Base-by-base conservation (phyloP, 2,329 filamentous ascomycete species). In the Tolypocladium pustulatum region DNA sequence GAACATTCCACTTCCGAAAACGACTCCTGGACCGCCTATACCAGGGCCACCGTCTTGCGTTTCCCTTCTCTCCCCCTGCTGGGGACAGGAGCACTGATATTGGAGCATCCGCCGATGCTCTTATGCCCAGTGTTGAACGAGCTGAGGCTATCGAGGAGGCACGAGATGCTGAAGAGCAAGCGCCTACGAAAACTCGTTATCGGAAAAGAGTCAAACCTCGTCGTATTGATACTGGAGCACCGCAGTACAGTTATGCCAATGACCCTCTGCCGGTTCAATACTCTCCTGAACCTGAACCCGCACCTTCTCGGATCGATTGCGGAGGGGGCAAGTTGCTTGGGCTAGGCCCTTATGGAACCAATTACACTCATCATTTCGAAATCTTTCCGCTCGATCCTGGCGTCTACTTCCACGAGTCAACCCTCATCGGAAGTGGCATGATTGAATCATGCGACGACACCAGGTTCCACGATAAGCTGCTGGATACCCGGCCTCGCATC, bases 311-410 rank as follows among this genome's bases (percentile, higher is more conserved):
- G 15, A 43, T 46, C 6, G 63, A 65, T 27, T 36, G 51, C 36
- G 64, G 68, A 9, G 62, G 63, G 3, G 63, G 61, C 52, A 75
- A 68, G 52, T 63, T 87, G n/a, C 63, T 67, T 13, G 82, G 83
- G 1, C 71, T 88, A 9, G 82, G 80, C 0, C 81, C 82, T 0
- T 85, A 83, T 66, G 84, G 84, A 1, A 83, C 81, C 1, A 75
- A 78, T 30, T 87, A 87, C 66, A 81, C 83, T 0, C 77, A 81
- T 38, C 79, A 87, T 65, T 88, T 88, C 61, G 83, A 86, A 53
- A 69, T 83, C 5, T 84, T 85, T 57, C 83, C 84, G 22, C 70
- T 87, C 36, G 78, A 81, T 43, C 65, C 69, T 8, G 79, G 78
- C 3, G 76, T 81, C 0, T 86, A 78, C 68, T 87, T 87, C 57